These are phyloP conservation scores for Tritrichomonas foetus DNA, from an alignment of 208 protist species.

Conservation along the genomic window DNA sequence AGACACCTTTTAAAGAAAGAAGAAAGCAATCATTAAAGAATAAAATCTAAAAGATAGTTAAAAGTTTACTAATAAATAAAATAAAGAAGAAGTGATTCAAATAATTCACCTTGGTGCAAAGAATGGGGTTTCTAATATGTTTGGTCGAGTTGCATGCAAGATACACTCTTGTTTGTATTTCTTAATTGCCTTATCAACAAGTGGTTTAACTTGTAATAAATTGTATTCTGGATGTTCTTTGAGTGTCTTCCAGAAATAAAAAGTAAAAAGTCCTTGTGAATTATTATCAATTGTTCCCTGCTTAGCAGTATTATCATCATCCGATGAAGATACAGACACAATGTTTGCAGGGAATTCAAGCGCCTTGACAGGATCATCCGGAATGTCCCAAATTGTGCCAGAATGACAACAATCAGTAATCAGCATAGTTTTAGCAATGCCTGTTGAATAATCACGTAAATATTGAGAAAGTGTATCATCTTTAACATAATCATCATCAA, in stretches of 20 bases:
- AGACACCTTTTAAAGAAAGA: no score
- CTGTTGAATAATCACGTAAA: background rate
- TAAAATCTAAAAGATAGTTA: no score
- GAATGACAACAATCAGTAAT: background rate
- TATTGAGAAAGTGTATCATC: background rate
- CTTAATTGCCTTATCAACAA: no score
- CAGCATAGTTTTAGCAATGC: background rate
- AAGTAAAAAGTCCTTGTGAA: background rate
- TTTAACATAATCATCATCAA: background rate
- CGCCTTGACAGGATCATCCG: background rate
- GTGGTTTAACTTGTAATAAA: no score
- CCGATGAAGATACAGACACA: background rate
- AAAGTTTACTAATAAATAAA: no score
- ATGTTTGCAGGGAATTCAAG: background rate
- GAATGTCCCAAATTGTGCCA: conserved; percentile 1
- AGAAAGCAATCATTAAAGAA: no score
- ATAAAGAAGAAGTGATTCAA: no score
- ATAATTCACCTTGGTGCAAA: no score
- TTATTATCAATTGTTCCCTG: background rate
- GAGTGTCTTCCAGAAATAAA: background rate
- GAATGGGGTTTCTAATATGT: no score
- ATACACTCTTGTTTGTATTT: no score
- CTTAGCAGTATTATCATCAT: background rate
- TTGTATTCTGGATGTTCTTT: background rate
- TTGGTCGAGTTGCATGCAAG: no score